These are phyloP conservation scores for Trypanosoma cruzi DNA, from an alignment of 208 protist genomes.

Conservation along the genomic window DNA sequence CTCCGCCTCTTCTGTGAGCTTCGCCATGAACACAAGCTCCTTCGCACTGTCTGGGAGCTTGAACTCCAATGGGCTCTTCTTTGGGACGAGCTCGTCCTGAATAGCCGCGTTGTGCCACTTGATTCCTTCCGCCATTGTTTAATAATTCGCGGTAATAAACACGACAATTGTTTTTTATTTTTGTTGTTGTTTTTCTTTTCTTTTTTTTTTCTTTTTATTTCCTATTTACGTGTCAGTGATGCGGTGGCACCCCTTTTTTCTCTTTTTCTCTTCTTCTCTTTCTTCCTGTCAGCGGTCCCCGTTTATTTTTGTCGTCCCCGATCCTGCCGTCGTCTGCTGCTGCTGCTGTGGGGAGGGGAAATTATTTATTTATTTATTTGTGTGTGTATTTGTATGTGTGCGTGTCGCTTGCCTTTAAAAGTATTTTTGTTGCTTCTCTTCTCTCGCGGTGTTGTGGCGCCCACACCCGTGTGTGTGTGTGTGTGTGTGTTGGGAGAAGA, in stretches of 20 bases:
- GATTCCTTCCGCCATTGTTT: slow-evolving; percentile 64
- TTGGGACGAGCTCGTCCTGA: slow-evolving; percentile 79
- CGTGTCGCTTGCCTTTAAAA: neutral
- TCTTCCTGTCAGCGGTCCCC: too few relatives aligned
- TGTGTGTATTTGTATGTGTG: neutral
- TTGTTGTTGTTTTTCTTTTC: slow-evolving; percentile 3
- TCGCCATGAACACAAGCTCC: slow-evolving; percentile 96
- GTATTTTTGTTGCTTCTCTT: neutral
- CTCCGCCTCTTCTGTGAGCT: slow-evolving; percentile 98
- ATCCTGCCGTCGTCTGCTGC: too few relatives aligned
- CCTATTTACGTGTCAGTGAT: neutral
- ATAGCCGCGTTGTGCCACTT: slow-evolving; percentile 86
- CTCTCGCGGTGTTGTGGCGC: neutral
- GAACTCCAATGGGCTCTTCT: slow-evolving; percentile 63
- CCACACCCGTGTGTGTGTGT: too few relatives aligned
- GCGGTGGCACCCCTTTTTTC: too few relatives aligned
- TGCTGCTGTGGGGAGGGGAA: too few relatives aligned
- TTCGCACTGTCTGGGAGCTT: slow-evolving; percentile 75
- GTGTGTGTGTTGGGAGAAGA: too few relatives aligned
- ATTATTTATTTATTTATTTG: too few relatives aligned
- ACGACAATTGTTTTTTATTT: too few relatives aligned
- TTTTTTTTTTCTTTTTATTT: neutral
- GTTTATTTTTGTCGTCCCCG: neutral
- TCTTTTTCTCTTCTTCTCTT: neutral
- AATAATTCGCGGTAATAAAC: too few relatives aligned